These are phyloP conservation scores for Tulasnella sp. DNA, from an alignment of 768 basidiomycete species.

Conservation along the genomic window DNA sequence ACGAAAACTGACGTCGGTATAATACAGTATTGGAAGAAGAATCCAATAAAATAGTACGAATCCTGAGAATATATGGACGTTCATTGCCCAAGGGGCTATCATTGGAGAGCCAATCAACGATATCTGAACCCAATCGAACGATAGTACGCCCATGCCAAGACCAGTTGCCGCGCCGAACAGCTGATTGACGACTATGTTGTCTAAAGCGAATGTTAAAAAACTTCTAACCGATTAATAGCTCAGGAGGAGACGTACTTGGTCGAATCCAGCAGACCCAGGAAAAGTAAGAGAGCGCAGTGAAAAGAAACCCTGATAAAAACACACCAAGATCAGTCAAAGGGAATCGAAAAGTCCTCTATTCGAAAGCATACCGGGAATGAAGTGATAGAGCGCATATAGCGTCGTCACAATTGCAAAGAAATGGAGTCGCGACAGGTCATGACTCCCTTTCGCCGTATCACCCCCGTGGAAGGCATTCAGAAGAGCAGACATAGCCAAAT, in stretches of 20 bases:
- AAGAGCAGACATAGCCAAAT: slow-evolving; percentile 84
- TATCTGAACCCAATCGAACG: slow-evolving; percentile 86
- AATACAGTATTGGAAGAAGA: slow-evolving; percentile 77
- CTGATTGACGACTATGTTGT: slow-evolving; percentile 81
- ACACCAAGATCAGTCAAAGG: no score
- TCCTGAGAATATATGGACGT: slow-evolving; percentile 75
- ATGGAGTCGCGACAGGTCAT: slow-evolving; percentile 56
- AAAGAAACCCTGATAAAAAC: slow-evolving; percentile 64
- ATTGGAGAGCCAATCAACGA: slow-evolving; percentile 61
- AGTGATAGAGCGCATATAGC: slow-evolving; percentile 71
- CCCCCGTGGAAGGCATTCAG: slow-evolving; percentile 96
- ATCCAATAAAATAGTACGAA: slow-evolving; percentile 94
- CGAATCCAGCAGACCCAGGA: slow-evolving; percentile 88
- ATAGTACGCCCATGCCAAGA: slow-evolving; percentile 78
- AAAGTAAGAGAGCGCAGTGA: slow-evolving; percentile 77
- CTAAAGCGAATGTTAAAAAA: slow-evolving; percentile 14
- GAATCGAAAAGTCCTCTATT: background rate
- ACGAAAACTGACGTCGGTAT: slow-evolving; percentile 64
- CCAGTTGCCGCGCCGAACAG: slow-evolving; percentile 78
- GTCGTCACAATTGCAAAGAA: slow-evolving; percentile 61
- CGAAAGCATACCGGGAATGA: slow-evolving; percentile 83
- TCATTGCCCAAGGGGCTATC: slow-evolving; percentile 93
- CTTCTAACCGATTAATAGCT: background rate
- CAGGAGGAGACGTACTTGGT: slow-evolving; percentile 20
- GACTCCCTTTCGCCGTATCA: slow-evolving; percentile 46